phyloP scores from a whole-genome alignment of 106 monocot genomes.

The Apostasia ramifera region DNA sequence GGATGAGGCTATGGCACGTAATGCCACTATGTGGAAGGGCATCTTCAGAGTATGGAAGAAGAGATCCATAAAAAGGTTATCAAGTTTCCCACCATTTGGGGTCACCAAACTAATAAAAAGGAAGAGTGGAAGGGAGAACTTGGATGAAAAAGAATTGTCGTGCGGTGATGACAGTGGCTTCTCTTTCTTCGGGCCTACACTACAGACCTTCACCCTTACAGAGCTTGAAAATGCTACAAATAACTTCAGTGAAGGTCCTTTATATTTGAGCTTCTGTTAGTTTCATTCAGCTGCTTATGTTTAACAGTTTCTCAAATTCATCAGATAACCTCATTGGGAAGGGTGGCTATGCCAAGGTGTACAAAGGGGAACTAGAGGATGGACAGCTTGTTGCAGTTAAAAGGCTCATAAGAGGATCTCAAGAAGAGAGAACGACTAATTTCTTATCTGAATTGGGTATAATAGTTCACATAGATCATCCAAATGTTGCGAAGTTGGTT shows the following conservation, averaged over 20 bases:
- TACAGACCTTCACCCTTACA: constrained; percentile 40
- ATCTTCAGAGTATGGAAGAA: constrained; percentile 35
- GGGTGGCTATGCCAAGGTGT: constrained; percentile 71
- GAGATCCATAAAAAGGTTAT: constrained; percentile 43
- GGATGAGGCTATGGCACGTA: neutral
- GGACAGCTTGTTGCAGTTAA: constrained; percentile 59
- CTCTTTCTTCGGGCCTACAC: constrained; percentile 34
- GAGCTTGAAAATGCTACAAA: constrained; percentile 61
- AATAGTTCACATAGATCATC: constrained; percentile 54
- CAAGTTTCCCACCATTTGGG: constrained; percentile 52
- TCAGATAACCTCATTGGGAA: constrained; percentile 64
- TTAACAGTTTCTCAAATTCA: neutral
- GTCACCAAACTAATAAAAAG: constrained; percentile 20
- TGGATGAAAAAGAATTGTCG: neutral
- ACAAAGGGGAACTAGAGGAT: constrained; percentile 37
- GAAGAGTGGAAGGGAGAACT: constrained; percentile 16
- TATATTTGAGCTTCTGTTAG: no score
- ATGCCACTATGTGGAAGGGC: constrained; percentile 28
- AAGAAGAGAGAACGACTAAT: constrained; percentile 31
- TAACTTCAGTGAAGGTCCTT: constrained; percentile 52
- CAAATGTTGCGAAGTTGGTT: constrained; percentile 53
- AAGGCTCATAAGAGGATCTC: constrained; percentile 22
- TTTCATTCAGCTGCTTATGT: no score
- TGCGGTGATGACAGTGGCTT: neutral
- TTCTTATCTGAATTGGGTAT: constrained; percentile 73